Percentiles rank a stretch among this genome's conserved stretches.
phyloP scores from a whole-genome alignment of 1,284 basidiomycete genomes.

The Porphyrellus sp. region DNA sequence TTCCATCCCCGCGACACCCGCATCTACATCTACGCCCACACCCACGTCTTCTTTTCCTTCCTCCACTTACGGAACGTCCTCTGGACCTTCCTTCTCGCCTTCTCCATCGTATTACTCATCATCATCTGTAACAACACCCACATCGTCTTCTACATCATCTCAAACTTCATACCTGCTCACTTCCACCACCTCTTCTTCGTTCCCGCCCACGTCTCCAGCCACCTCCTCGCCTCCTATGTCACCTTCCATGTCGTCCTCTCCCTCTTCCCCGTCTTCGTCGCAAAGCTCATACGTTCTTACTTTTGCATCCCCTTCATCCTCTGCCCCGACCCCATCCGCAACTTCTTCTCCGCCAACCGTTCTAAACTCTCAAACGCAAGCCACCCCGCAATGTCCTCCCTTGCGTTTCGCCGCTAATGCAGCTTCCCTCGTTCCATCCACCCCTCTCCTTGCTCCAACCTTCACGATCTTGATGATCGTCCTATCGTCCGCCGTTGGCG shows the following conservation, averaged over 20 bases:
- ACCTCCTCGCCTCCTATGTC: not conserved
- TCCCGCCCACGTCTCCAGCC: not conserved
- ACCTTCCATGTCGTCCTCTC: not conserved
- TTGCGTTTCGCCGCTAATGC: not conserved
- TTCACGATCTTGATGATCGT: slow-evolving; percentile 24
- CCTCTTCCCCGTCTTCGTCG: slow-evolving; percentile 3
- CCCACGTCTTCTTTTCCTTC: not conserved
- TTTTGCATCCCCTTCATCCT: slow-evolving; percentile 1
- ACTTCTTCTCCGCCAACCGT: not conserved
- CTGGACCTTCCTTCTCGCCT: not conserved
- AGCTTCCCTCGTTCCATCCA: not conserved
- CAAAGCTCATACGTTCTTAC: slow-evolving; percentile 5
- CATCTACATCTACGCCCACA: not conserved
- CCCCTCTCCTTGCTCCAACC: slow-evolving; percentile 7
- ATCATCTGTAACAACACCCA: too few species aligned
- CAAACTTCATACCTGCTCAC: not conserved
- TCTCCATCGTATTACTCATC: not conserved
- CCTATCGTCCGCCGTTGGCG: slow-evolving; percentile 18
- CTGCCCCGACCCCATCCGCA: slow-evolving; percentile 4
- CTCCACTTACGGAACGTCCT: not conserved
- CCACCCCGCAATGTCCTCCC: slow-evolving; percentile 26
- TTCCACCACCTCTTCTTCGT: not conserved
- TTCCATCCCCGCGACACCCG: not conserved
- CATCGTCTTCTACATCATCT: slow-evolving; percentile 4
- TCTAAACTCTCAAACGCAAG: slow-evolving; percentile 23